phyloP scores from a whole-genome alignment of 2,329 filamentous ascomycete species.

The Diaporthe vexans region DNA sequence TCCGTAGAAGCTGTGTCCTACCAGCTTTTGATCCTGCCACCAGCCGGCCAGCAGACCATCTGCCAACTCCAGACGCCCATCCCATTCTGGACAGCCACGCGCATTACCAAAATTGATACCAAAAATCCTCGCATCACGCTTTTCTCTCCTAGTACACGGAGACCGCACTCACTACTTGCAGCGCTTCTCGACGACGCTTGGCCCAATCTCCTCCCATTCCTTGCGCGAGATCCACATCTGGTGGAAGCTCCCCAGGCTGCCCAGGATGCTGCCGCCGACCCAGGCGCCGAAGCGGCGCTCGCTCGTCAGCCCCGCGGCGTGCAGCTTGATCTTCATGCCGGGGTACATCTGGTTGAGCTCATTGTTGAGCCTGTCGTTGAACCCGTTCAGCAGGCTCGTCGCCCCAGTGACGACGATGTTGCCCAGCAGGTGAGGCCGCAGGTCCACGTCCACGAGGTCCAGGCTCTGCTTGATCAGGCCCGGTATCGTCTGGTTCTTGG shows the following conservation, averaged over 20 bases:
- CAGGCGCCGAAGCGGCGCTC: conserved; percentile 94
- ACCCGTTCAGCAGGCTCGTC: conserved; percentile 87
- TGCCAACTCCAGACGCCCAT: conserved; percentile 42
- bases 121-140: conserved; percentile 2
- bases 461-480: conserved; percentile 85
- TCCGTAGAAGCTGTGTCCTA: conserved; percentile 11
- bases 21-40: conserved; percentile 32
- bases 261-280: conserved; percentile 97
- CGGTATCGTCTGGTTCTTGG: conserved; percentile 84
- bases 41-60: conserved; percentile 29
- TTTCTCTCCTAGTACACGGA: not conserved
- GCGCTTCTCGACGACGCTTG: conserved; percentile 92
- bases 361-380: conserved; percentile 89
- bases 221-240: conserved; percentile 99
- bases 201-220: conserved; percentile 97
- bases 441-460: conserved; percentile 87
- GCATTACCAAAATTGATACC: conserved; percentile 21
- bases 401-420: conserved; percentile 96
- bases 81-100: conserved; percentile 21
- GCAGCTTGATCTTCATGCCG: conserved; percentile 87
- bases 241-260: conserved; percentile 96
- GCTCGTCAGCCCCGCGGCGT: conserved; percentile 86
- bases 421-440: conserved; percentile 83
- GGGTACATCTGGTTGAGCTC: conserved; percentile 88
- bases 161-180: conserved; percentile 75